phyloP scores from a whole-genome alignment of 2,329 filamentous ascomycete genomes.

The Aureobasidium sp. region DNA sequence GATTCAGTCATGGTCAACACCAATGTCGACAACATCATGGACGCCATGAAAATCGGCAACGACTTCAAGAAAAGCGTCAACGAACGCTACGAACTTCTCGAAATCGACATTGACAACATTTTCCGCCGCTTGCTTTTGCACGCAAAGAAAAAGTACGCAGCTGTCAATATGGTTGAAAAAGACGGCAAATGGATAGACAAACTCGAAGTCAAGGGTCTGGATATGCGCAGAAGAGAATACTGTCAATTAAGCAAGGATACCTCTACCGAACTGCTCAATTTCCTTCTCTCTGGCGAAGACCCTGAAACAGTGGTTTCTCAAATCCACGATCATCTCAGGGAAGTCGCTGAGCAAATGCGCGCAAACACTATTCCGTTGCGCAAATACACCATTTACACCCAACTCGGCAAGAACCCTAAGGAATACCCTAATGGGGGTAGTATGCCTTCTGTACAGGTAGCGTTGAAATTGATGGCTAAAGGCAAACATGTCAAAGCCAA shows the following conservation, averaged over 20 bases:
- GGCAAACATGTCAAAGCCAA: slow-evolving; percentile 86
- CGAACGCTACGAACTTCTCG: slow-evolving; percentile 80
- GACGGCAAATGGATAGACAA: slow-evolving; percentile 88
- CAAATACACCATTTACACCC: slow-evolving; percentile 97
- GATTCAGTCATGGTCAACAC: slow-evolving; percentile 99
- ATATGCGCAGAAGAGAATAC: slow-evolving; percentile 97
- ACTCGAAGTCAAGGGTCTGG: slow-evolving; percentile 94
- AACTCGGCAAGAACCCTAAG: slow-evolving; percentile 86
- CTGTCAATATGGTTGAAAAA: slow-evolving; percentile 78
- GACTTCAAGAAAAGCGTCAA: slow-evolving; percentile 96
- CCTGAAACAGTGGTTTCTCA: slow-evolving; percentile 78
- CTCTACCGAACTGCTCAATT: slow-evolving; percentile 73
- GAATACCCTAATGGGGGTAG: slow-evolving; percentile 91
- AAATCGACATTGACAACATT: slow-evolving; percentile 97
- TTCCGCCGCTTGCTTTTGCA: slow-evolving; percentile 90
- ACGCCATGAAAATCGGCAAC: slow-evolving; percentile 82
- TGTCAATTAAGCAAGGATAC: slow-evolving; percentile 93
- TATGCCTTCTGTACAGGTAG: slow-evolving; percentile 97
- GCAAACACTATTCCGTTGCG: slow-evolving; percentile 62
- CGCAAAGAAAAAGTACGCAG: slow-evolving; percentile 99
- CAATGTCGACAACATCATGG: slow-evolving; percentile 85
- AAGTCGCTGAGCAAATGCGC: slow-evolving; percentile 80
- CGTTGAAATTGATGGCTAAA: slow-evolving; percentile 74
- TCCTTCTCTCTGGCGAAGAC: slow-evolving; percentile 89
- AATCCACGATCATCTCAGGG: slow-evolving; percentile 86